These are phyloP conservation scores for Penicillium bovifimosum DNA, from an alignment of 495 filamentous ascomycete genomes.

Conservation along the genomic window DNA sequence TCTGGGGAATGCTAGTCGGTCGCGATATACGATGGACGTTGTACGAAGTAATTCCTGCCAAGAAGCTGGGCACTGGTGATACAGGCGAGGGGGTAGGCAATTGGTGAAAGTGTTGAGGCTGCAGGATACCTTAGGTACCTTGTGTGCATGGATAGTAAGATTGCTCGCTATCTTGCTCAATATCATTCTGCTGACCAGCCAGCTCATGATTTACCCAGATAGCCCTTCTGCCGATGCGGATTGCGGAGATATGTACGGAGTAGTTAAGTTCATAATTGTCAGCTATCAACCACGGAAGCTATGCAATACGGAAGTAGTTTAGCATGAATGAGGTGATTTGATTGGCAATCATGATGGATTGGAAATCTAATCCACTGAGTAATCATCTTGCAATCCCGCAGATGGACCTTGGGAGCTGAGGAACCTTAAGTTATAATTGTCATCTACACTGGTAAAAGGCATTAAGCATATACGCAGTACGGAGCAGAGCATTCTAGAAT, in stretches of 20 bases:
- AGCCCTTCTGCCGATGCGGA: neutral
- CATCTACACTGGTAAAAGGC: neutral
- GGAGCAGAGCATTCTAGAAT: too few species aligned
- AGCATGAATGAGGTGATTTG: neutral
- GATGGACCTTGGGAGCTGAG: neutral
- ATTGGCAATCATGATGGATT: neutral
- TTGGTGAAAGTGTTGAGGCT: neutral
- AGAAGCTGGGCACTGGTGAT: neutral
- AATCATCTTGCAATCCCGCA: neutral
- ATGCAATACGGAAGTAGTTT: neutral
- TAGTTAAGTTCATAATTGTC: too few species aligned
- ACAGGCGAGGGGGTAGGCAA: neutral
- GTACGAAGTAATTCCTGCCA: neutral
- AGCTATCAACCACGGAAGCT: neutral
- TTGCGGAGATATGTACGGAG: too few species aligned
- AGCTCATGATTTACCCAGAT: neutral
- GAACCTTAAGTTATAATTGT: neutral
- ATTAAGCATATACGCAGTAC: too few species aligned
- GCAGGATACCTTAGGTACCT: too few species aligned
- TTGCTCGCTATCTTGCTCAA: neutral
- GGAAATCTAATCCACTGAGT: neutral
- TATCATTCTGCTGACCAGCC: constrained; percentile 2
- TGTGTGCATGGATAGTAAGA: too few species aligned
- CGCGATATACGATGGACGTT: neutral
- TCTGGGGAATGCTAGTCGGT: constrained; percentile 2